Conservation (phyloP, 106 monocot species). For the Allium cepa region DNA sequence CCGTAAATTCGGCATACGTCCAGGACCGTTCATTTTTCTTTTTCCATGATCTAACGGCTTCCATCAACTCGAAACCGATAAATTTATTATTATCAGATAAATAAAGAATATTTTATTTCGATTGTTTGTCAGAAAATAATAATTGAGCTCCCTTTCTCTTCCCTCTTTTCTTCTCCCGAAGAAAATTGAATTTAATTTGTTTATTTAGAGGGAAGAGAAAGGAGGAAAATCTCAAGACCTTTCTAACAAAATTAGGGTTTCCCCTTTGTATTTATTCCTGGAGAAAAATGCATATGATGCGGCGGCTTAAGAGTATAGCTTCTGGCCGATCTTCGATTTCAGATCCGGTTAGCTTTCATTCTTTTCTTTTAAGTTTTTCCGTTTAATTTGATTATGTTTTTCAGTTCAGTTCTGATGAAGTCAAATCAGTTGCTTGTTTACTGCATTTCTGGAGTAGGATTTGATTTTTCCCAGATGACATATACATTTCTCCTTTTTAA, state of each 20-base stretch:
- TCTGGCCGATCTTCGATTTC: constrained; percentile 38
- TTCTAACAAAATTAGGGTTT: constrained; percentile 5
- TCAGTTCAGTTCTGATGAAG: no score
- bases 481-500: background rate
- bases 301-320: constrained; percentile 42
- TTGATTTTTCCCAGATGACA: background rate
- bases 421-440: no score
- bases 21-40: background rate
- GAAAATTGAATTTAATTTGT: background rate
- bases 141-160: constrained; percentile 3
- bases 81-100: background rate
- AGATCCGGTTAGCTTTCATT: constrained; percentile 22
- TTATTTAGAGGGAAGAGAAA: constrained; percentile 2
- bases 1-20: background rate
- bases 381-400: background rate
- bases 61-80: background rate
- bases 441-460: background rate
- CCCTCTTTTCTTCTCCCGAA: background rate
- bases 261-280: background rate
- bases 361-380: background rate
- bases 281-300: constrained; percentile 27
- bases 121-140: background rate
- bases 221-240: background rate
- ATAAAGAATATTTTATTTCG: background rate
- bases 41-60: background rate